phyloP scores from a whole-genome alignment of 495 filamentous ascomycete species.

The Talaromyces ruber region DNA sequence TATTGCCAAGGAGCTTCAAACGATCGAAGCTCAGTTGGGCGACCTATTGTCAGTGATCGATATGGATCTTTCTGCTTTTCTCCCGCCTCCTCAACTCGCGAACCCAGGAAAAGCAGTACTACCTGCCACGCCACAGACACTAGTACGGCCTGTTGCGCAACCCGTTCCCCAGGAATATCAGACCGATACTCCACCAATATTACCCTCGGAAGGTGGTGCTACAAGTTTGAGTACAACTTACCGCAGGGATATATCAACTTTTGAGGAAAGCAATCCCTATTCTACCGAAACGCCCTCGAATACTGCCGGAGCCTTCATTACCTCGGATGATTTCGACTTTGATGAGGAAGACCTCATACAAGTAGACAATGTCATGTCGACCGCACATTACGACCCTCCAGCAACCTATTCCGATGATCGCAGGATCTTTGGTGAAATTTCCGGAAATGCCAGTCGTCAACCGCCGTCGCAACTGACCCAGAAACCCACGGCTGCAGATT shows the following conservation, averaged over 20 bases:
- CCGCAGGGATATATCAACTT: neutral
- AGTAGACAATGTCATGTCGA: slow-evolving; percentile 47
- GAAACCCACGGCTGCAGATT: slow-evolving; percentile 24
- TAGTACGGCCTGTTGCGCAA: neutral
- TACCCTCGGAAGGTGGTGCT: neutral
- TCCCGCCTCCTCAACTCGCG: neutral
- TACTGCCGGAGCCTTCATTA: slow-evolving; percentile 11
- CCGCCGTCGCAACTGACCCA: slow-evolving; percentile 12
- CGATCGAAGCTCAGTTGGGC: slow-evolving; percentile 23
- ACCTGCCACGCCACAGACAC: neutral
- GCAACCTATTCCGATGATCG: slow-evolving; percentile 22
- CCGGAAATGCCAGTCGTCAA: slow-evolving; percentile 35
- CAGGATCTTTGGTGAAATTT: slow-evolving; percentile 46
- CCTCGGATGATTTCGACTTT: slow-evolving; percentile 55
- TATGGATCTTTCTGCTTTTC: slow-evolving; percentile 1
- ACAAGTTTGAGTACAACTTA: neutral
- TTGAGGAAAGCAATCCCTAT: neutral
- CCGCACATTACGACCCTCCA: slow-evolving; percentile 22
- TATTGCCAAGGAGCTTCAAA: slow-evolving; percentile 24
- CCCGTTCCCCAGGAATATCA: neutral
- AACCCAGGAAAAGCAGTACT: neutral
- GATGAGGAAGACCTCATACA: slow-evolving; percentile 61
- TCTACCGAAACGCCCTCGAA: slow-evolving; percentile 22
- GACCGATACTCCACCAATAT: neutral
- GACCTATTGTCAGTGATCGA: slow-evolving; percentile 14